Base-by-base conservation (phyloP, 768 basidiomycete genomes). In the Tricholoma furcatifolium region DNA sequence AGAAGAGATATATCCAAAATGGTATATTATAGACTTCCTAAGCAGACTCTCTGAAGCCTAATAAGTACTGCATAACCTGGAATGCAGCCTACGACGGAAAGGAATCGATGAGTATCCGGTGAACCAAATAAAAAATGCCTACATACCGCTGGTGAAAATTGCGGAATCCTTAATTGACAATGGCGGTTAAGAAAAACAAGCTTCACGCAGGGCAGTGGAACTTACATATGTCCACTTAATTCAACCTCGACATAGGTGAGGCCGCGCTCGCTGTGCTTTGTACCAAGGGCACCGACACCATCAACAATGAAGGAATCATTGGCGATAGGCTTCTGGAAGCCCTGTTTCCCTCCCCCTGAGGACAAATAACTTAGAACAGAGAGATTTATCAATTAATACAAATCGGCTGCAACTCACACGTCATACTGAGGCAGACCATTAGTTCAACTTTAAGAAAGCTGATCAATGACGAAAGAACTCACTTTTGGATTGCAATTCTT, bases 161-260 rank as follows among this genome's bases (percentile, higher is more conserved):
- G 81, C 6, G 86, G 86, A 2, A 88, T 66, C 82, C 83, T 84
- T 46, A 6, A 35, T n/a, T n/a, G 7, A 44, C 41, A 17, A 40
- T 35, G 46, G 52, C 34, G 5, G 14, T 44, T 21, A 24, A n/a
- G n/a, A n/a, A 46, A 30, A 15, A 24, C 7, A 9, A 27, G 27
- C 14, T 27, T 43, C 14, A 23, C 14, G 23, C 18, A 12, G 51
- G 11, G 23, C 44, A 35, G 44, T 49, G 40, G 32, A 21, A 66
- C 69, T 55, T 60, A 84, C 87, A 90, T 89, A 57, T 91, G 88
- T 14, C 88, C 89, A 56, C 82, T 83, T 6, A 88, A 74, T 18
- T 60, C 73, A 18, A 91, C 80, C 61, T 91, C 88, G 30, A 76
- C 71, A 56, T 83, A 89, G 0, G 87, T 83, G 58, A 90, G 64